These are phyloP conservation scores for Bolboschoenus planiculmis DNA, from an alignment of 176 grass and related monocot species.

Conservation along the genomic window DNA sequence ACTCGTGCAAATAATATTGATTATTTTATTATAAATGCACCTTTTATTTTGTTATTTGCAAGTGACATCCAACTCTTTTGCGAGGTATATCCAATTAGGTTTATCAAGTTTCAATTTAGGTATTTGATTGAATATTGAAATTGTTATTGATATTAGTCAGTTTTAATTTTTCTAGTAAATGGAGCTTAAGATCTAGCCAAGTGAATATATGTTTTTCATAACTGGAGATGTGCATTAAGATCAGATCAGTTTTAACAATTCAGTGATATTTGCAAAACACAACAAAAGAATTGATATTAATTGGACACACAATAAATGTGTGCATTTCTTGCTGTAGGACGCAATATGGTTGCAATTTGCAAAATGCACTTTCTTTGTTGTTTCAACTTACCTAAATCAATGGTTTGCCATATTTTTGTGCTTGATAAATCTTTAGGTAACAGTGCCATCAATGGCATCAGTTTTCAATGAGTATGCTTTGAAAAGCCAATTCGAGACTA, in stretches of 20 bases:
- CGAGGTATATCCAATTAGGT: neutral
- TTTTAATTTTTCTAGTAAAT: neutral
- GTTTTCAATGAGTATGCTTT: conserved; percentile 98
- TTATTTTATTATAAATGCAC: conserved; percentile 5
- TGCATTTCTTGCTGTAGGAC: neutral
- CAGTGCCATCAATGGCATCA: conserved; percentile 90
- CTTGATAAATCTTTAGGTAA: conserved; percentile 47
- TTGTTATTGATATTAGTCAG: neutral
- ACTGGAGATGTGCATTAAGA: neutral
- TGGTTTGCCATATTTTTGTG: neutral
- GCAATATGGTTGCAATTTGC: neutral
- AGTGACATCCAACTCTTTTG: neutral
- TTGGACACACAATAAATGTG: neutral
- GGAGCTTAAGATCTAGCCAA: neutral
- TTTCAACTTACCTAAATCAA: neutral
- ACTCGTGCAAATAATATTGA: neutral
- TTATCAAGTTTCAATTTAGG: conserved; percentile 13
- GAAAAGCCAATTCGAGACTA: conserved; percentile 97
- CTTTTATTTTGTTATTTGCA: conserved; percentile 21
- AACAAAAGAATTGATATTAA: neutral
- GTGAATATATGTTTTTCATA: neutral
- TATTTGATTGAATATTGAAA: neutral
- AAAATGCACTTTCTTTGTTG: neutral
- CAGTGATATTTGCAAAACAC: neutral
- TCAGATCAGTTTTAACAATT: neutral